Base-by-base conservation (phyloP, 768 basidiomycete genomes). In the Tricholoma saponaceum region DNA sequence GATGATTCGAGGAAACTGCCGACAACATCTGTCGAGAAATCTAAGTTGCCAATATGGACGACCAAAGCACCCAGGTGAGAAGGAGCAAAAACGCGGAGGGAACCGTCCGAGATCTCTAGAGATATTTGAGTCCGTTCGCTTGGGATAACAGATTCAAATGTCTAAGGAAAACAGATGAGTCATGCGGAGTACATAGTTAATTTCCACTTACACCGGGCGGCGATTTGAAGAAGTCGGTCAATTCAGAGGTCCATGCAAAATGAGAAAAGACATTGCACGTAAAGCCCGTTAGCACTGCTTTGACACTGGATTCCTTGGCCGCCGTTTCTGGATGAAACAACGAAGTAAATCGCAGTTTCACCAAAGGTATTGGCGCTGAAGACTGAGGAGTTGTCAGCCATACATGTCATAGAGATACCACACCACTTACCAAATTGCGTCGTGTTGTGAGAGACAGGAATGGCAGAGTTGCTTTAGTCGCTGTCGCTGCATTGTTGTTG, bases 91-190 rank as follows among this genome's bases (percentile, higher is more conserved):
- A 82, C 58, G 51, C 85, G 84, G 10, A 91, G 63, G 0, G 91
- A 89, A 9, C 85, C 81, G 63, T 95, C 88, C 16, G 74, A 58
- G 20, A 94, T 64, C 60, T 79, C 82, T 32, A 95, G 58, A n/a
- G 79, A 74, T 23, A 98, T 71, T 10, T 77, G 75, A 5, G 94
- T 98, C 43, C 88, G 74, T 68, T 98, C 97, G 55, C 81, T 93
- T 1, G 97, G 97, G 14, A 94, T 84, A 12, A 97, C 94, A 22
- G 92, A 82, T 69, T 95, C 95, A 66, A 99, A 99, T 0, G 90
- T 89, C 94, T 78, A 51, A 30, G 5, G 33, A 25, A 50, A 26
- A 50, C 25, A 18, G 26, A 18, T 54, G 54, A 18, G 4, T 35
- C 39, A 56, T 6, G 18, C 37, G 20, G 39, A 25, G 30, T 52